phyloP scores from a whole-genome alignment of 306 rosid genomes.

The Acmispon strigosus region DNA sequence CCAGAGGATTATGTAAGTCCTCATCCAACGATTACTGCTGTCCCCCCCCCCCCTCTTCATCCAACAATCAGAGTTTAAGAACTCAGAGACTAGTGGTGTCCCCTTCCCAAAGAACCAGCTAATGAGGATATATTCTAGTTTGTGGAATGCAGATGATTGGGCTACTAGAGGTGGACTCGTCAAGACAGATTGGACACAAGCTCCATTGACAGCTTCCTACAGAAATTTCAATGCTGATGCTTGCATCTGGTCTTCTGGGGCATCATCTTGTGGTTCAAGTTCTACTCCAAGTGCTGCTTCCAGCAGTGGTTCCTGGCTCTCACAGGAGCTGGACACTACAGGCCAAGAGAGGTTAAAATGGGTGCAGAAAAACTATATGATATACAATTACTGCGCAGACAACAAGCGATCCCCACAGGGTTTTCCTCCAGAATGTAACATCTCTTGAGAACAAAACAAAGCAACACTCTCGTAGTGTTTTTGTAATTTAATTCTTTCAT shows the following conservation, averaged over 20 bases:
- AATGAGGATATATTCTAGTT: constrained; percentile 62
- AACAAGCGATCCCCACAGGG: constrained; percentile 52
- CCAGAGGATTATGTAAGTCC: constrained; percentile 42
- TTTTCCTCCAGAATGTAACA: constrained; percentile 48
- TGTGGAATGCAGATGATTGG: too few species aligned
- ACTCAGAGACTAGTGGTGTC: constrained; percentile 45
- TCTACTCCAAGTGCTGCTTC: too few species aligned
- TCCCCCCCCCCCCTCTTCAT: too few species aligned
- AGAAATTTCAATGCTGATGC: too few species aligned
- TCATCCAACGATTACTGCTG: background rate
- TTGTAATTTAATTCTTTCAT: constrained; percentile 38
- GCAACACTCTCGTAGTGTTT: background rate
- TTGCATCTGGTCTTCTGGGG: too few species aligned
- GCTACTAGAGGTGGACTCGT: too few species aligned
- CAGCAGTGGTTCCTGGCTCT: constrained; percentile 35
- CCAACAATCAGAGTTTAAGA: too few species aligned
- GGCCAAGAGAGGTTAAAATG: constrained; percentile 32
- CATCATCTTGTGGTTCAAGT: too few species aligned
- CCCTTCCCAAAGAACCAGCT: constrained; percentile 64
- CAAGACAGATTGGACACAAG: too few species aligned
- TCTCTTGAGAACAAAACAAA: constrained; percentile 4
- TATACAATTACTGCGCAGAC: constrained; percentile 61
- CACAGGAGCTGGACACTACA: constrained; percentile 36
- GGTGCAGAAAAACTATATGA: constrained; percentile 66
- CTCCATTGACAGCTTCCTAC: too few species aligned